Base-by-base conservation (phyloP, 2,329 filamentous ascomycete genomes). In the Zymoseptoria tritici region DNA sequence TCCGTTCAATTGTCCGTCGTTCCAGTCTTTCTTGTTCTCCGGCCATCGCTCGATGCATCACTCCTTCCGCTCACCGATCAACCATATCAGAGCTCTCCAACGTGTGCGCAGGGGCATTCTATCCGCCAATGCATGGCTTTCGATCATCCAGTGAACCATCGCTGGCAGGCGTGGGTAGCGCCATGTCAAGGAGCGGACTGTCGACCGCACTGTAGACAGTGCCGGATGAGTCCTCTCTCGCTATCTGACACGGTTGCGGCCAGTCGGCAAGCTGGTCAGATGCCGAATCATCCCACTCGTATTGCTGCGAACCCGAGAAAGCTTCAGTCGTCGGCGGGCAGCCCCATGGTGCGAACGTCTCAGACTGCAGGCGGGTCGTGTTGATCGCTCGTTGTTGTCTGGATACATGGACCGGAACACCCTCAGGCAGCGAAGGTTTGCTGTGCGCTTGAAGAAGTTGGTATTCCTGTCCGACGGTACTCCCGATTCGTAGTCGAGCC, bases 401-500 rank as follows among this genome's bases (percentile, higher is more conserved):
- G 2, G 36, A 2, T 4, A 16, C 2, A 3, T 6, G 13, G 36
- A 16, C 16, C 13, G 36, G 16, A n/a, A 4, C 36, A 7, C 16
- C 7, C 7, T 2, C 36, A 6, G 16, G 13, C 36, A 3, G 13
- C 7, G 36, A 16, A 46, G 13, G 36, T 46, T 46, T 46, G 36
- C 36, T 52, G 20, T 31, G 22, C 26, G 52, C 9, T 9, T 16
- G 52, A 24, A 53, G 52, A 8, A 20, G 52, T 9, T 26, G 22
- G 21, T 59, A 59, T 7, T 52, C 58, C 31, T 57, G 21, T 20
- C 62, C 62, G 9, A 67, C 50, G 13, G 56, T 57, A 22, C 67
- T 58, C 8, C 66, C 68, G 21, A 66, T 31, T 8, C 67, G 62
- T 11, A 69, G 54, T 4, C 62, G 61, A 8, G 66, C 67, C 19